Percentiles rank a stretch among this genome's conserved stretches.
Conservation (phyloP, 176 grass and related monocot genomes). For the Dactylis glomerata region DNA sequence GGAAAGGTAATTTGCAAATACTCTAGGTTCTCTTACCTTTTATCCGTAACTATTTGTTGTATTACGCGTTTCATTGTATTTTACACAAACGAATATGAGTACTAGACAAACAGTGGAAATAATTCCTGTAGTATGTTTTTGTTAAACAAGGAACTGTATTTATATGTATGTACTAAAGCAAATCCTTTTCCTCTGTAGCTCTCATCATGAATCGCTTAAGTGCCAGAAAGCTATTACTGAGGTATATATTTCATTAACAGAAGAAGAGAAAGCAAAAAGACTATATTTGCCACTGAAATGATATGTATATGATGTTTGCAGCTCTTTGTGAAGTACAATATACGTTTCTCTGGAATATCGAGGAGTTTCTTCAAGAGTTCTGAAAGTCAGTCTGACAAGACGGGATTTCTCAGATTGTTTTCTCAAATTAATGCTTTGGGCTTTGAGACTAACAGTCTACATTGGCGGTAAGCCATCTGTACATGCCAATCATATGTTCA, state of each 20-base stretch:
- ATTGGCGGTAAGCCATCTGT: conserved; percentile 74
- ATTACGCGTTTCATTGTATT: conserved; percentile 4
- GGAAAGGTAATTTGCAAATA: conserved; percentile 59
- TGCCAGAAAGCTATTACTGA: conserved; percentile 92
- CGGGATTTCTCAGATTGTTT: conserved; percentile 63
- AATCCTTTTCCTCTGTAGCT: conserved; percentile 51
- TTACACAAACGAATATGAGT: background rate
- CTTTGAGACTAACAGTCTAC: conserved; percentile 72
- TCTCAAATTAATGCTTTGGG: conserved; percentile 84
- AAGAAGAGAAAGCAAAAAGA: conserved; percentile 2
- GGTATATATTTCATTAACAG: conserved; percentile 54
- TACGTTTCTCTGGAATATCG: conserved; percentile 91
- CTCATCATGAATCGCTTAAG: conserved; percentile 90
- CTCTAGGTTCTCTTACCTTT: background rate
- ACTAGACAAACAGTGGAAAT: conserved; percentile 11
- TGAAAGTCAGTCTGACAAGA: conserved; percentile 38
- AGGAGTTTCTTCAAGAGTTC: conserved; percentile 79
- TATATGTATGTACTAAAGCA: conserved; percentile 28
- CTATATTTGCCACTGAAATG: conserved; percentile 18
- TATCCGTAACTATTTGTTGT: conserved; percentile 8
- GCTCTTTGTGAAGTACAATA: conserved; percentile 97
- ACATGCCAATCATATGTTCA: conserved; percentile 9
- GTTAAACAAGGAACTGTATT: conserved; percentile 4
- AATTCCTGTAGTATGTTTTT: conserved; percentile 13
- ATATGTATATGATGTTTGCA: conserved; percentile 42